Evolutionary conservation across 331 rosid species (phyloP), one percentile per base, ranked within the genome.

Genomic region (Pyracantha coccinea): DNA sequence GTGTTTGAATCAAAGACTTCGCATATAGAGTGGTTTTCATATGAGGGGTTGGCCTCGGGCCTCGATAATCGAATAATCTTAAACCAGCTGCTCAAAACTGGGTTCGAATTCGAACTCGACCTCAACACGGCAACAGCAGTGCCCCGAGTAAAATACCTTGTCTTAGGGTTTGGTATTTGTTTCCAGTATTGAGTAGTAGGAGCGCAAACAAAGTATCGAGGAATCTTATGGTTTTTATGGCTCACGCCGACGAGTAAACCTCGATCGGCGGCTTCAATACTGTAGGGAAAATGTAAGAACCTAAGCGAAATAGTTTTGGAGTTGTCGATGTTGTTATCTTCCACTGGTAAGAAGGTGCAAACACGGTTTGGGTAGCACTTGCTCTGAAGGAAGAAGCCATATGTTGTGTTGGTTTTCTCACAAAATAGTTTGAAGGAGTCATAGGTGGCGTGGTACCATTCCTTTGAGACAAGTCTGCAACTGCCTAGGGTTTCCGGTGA

Each of bases 91-190:
- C 47, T 41, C 47, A 41, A 41, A 38, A 38, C 44, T 38, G 44
- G 44, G 44, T 38, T 29, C 16, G 64, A 20, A 19, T 2, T 32
- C 4, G 72, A 77, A 11, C n/a, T 63, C 8, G 77, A 71, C 8
- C 44, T 9, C 31, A 78, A 19, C 66, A 78, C 81, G 17, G 38
- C 9, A 16, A 64, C 13, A 65, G 68, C 58, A 44, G 9, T 50
- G 29, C 13, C 29, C 21, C 6, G 24, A 0, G 77, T 72, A 10
- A 25, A 17, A 29, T 78, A 71, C 16, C 61, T 32, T 0, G 67
- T 71, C 19, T 78, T 78, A 5, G 82, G 82, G 19, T 65, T 78
- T 0, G 66, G 82, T 8, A 78, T 33, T 2, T 35, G 23, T 44
- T 16, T 20, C 77, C 72, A 52, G 7, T 64, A 60, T 31, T 54